Evolutionary conservation across 257 asterid genomes (phyloP).

Genomic region (Petunia axillaris): DNA sequence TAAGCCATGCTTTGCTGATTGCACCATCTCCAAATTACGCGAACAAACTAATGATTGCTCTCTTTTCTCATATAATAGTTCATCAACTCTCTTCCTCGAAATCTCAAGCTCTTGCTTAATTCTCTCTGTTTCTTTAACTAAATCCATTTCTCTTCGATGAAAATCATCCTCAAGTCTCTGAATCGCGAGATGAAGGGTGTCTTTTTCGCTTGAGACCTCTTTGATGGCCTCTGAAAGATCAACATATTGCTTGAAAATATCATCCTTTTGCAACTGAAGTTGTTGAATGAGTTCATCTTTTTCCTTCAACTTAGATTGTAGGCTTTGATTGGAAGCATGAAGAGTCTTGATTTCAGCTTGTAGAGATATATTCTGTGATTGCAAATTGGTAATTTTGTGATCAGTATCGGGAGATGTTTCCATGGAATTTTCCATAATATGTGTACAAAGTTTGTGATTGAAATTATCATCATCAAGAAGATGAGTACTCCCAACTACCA

Average conservation of each 20-base stretch:
- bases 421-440: background rate
- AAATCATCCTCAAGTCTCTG: conserved; percentile 7
- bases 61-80: conserved; percentile 27
- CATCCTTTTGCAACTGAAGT: conserved; percentile 28
- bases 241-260: conserved; percentile 16
- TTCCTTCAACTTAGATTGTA: conserved; percentile 3
- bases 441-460: conserved; percentile 1
- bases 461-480: background rate
- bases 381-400: background rate
- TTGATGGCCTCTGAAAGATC: conserved; percentile 18
- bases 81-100: conserved; percentile 26
- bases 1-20: conserved; percentile 25
- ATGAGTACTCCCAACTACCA: background rate
- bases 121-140: conserved; percentile 23
- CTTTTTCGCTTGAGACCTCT: conserved; percentile 27
- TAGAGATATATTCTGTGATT: background rate
- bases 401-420: background rate
- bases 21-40: conserved; percentile 23
- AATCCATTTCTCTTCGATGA: conserved; percentile 3
- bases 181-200: background rate
- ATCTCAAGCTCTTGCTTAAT: conserved; percentile 22
- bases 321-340: conserved; percentile 18
- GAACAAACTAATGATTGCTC: background rate
- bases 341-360: conserved; percentile 21
- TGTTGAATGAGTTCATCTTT: conserved; percentile 18